Conservation (phyloP, 116 monocot genomes). For the Thalassia testudinum region DNA sequence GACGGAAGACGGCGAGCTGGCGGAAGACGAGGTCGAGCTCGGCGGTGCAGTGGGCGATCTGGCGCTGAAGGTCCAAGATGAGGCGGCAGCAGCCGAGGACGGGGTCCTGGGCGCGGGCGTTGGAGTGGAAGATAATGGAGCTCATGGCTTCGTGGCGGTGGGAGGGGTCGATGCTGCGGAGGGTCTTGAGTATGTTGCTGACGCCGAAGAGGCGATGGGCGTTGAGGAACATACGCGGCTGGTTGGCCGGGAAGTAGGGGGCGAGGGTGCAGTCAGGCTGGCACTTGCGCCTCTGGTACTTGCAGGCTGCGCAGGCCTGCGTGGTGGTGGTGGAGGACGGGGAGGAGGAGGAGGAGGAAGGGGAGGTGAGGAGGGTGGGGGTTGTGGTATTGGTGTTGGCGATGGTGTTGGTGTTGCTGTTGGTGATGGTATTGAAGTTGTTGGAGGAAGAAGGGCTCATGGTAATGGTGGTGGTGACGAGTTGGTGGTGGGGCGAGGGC, state of each 20-base stretch:
- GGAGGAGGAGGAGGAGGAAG: not conserved
- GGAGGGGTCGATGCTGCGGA: conserved; percentile 8
- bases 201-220: conserved; percentile 49
- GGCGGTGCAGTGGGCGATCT: conserved; percentile 4
- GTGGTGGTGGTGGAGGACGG: conserved; percentile 6
- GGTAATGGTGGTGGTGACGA: not conserved
- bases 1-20: conserved; percentile 14
- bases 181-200: conserved; percentile 31
- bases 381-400: not conserved
- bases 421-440: not conserved
- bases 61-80: conserved; percentile 18
- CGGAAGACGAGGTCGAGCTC: conserved; percentile 16
- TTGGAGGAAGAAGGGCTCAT: not conserved
- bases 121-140: conserved; percentile 35
- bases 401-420: conserved; percentile 3
- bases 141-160: conserved; percentile 24
- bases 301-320: conserved; percentile 43
- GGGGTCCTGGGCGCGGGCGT: conserved; percentile 28
- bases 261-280: conserved; percentile 39
- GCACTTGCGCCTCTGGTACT: conserved; percentile 54
- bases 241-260: conserved; percentile 42
- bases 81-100: conserved; percentile 32
- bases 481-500: not conserved
- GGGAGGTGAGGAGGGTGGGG: not conserved
- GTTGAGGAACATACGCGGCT: conserved; percentile 34